phyloP scores from a whole-genome alignment of 2,329 filamentous ascomycete species.

The Alternaria conjuncta region DNA sequence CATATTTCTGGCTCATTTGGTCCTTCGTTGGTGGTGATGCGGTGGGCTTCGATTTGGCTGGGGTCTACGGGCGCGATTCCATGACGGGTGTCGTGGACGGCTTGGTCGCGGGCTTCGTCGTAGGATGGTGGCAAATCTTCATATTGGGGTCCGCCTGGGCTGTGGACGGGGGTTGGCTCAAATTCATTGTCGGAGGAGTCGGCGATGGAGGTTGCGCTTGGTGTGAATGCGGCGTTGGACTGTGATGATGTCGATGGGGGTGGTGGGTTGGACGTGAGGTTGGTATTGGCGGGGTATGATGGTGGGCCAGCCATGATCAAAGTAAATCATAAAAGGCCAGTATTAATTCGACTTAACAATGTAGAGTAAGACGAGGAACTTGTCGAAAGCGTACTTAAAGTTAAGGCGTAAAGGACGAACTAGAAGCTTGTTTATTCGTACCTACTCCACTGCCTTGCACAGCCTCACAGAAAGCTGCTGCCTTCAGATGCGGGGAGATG shows the following conservation, averaged over 20 bases:
- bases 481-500: conserved; percentile 9
- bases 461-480: conserved; percentile 14
- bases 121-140: conserved; percentile 48
- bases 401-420: not conserved
- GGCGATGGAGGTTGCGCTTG: conserved; percentile 37
- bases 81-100: conserved; percentile 35
- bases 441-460: conserved; percentile 3
- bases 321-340: not conserved
- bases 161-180: conserved; percentile 39
- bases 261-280: conserved; percentile 13
- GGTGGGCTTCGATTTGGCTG: conserved; percentile 36
- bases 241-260: conserved; percentile 24
- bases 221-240: conserved; percentile 30
- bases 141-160: conserved; percentile 42
- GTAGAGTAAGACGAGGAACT: not conserved
- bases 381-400: not conserved
- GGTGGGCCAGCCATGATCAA: conserved; percentile 31
- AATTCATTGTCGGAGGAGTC: conserved; percentile 43
- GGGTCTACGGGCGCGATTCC: conserved; percentile 34
- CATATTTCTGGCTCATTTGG: conserved; percentile 31
- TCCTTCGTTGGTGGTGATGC: conserved; percentile 30
- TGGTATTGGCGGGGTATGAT: conserved; percentile 14
- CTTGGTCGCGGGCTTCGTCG: conserved; percentile 43
- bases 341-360: not conserved
- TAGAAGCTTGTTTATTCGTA: conserved; percentile 7